phyloP scores from a whole-genome alignment of 2,329 filamentous ascomycete species.

The Cladophialophora carrionii region DNA sequence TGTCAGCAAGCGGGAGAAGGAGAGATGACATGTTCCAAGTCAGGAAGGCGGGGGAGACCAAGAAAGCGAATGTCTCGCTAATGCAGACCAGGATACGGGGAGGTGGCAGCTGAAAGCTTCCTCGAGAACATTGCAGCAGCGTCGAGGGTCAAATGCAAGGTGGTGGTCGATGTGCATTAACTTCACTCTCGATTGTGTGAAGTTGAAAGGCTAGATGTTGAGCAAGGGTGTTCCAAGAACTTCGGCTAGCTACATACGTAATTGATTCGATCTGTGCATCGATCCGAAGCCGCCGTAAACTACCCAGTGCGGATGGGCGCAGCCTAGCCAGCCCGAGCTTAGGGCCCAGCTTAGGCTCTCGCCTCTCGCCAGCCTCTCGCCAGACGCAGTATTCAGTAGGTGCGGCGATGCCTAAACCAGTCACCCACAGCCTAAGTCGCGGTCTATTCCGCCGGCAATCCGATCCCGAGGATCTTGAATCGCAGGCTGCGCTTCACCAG shows the following conservation, averaged over 20 bases:
- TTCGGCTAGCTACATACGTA: not conserved
- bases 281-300: not conserved
- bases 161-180: not conserved
- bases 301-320: not conserved
- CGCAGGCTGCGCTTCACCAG: not conserved
- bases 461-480: too few relatives aligned
- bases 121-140: not conserved
- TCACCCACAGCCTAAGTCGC: too few relatives aligned
- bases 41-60: not conserved
- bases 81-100: not conserved
- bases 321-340: not conserved
- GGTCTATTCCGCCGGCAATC: not conserved
- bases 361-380: too few relatives aligned
- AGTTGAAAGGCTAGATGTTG: conserved; percentile 5
- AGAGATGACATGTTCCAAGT: not conserved
- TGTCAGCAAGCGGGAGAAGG: conserved; percentile 1
- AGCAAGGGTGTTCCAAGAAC: conserved; percentile 1
- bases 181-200: not conserved
- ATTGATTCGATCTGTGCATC: not conserved
- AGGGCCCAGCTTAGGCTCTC: too few relatives aligned
- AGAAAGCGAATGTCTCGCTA: not conserved
- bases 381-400: too few relatives aligned
- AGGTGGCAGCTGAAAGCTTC: not conserved
- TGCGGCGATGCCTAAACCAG: too few relatives aligned
- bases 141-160: not conserved